Evolutionary conservation across 768 basidiomycete species (phyloP), one percentile per base, ranked within the genome.

Genomic region (Pisolithus orientalis): DNA sequence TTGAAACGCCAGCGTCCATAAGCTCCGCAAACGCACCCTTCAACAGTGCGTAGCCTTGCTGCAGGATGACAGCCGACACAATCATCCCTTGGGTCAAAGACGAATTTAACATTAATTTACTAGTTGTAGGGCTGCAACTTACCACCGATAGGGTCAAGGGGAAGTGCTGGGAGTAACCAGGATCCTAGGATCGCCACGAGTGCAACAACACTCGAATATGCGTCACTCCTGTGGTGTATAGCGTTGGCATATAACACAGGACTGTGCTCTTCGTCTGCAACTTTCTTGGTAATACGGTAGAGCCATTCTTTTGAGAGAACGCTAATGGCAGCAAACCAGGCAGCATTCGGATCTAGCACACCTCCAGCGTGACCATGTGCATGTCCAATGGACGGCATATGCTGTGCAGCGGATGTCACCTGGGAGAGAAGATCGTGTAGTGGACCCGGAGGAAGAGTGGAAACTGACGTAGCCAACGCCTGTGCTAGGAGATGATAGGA

Each of bases 181-280:
- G 86, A 90, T 11, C 94, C 93, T 7, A 98, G 70, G 62, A 99
- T 99, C 14, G 95, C 94, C 44, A 87, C 79, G 51, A 98, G 80
- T 10, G 94, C 93, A 50, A 99, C 92, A 46, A 87, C 59, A 60
- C 93, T 94, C 3, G 93, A 94, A 63, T 94, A 92, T 6, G 92
- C 93, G 66, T 99, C 96, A 57, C 90, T 94, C n/a, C 96, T 81
- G 70, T 99, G 96, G 67, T 98, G 95, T 51, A 94, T 79, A 6
- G 95, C 96, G 66, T 98, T 99, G n/a, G 96, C 96, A 17, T 86
- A 74, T 49, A 99, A 71, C 0, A 99, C 96, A 4, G 91, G 90
- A 62, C 88, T 91, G 60, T 84, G 84, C 68, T 97, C 94, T 60
- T 91, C 82, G 52, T 90, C 83, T 10, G 95, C 96, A 29, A 99